phyloP scores from a whole-genome alignment of 2,329 filamentous ascomycete species.

The Salinomyces thailandicus region DNA sequence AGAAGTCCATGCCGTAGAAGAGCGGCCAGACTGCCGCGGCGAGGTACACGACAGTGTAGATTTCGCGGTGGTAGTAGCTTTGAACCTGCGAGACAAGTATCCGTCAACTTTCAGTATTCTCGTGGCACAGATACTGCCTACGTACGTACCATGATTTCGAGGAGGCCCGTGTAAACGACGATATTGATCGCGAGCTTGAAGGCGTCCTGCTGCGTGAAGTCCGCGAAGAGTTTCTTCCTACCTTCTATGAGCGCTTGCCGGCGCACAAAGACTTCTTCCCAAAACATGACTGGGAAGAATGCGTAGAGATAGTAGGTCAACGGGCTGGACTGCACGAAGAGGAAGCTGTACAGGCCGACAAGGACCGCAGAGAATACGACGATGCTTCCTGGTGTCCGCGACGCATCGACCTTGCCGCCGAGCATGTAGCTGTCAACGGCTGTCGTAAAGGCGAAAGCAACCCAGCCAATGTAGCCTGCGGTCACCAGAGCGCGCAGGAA shows the following conservation, averaged over 20 bases:
- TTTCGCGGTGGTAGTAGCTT: slow-evolving; percentile 82
- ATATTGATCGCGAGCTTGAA: slow-evolving; percentile 53
- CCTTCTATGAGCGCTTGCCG: slow-evolving; percentile 60
- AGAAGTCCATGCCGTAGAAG: slow-evolving; percentile 61
- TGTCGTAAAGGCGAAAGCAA: slow-evolving; percentile 79
- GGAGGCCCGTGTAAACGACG: slow-evolving; percentile 58
- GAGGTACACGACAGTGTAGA: slow-evolving; percentile 72
- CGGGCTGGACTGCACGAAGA: slow-evolving; percentile 70
- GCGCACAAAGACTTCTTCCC: slow-evolving; percentile 85
- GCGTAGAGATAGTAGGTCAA: slow-evolving; percentile 82
- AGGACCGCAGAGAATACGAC: slow-evolving; percentile 65
- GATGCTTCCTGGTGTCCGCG: slow-evolving; percentile 49
- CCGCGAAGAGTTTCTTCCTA: slow-evolving; percentile 55
- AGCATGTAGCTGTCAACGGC: slow-evolving; percentile 84
- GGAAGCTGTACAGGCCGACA: slow-evolving; percentile 65
- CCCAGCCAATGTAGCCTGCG: slow-evolving; percentile 87
- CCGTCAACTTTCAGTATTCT: slow-evolving; percentile 5
- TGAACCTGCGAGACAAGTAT: slow-evolving; percentile 51
- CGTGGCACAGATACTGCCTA: neutral
- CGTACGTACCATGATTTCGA: slow-evolving; percentile 57
- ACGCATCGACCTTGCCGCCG: slow-evolving; percentile 54
- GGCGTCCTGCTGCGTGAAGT: slow-evolving; percentile 50
- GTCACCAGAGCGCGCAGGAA: slow-evolving; percentile 86
- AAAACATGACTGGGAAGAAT: slow-evolving; percentile 87
- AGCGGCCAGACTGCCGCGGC: slow-evolving; percentile 68